Base-by-base conservation (phyloP, 805 yeast species). In the Ogataea glucozyma region DNA sequence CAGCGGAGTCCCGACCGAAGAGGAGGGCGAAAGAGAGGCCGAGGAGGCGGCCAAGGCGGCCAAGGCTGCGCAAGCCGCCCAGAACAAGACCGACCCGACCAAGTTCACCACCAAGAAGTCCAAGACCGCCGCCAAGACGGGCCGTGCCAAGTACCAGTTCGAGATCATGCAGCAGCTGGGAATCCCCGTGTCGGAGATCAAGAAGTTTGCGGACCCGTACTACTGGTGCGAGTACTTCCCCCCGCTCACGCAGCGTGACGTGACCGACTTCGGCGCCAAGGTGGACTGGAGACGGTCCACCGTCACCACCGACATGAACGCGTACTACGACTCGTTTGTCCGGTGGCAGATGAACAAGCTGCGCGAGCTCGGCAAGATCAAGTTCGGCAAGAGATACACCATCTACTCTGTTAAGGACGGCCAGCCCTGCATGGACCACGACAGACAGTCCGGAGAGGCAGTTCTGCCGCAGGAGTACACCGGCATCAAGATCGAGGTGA, bases 341-440 rank as follows among this genome's bases (percentile, higher is more conserved):
- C 81, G 91, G 73, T 93, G 99, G 99, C 96, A 89, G 69, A 87
- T 93, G 81, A 88, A 83, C 69, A 75, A 83, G 62, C 80, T 93
- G 65, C 87, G 81, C 72, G 89, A 79, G 35, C 70, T 76, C 46
- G 96, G 91, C 51, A 91, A 88, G 71, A 89, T 93, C 71, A 93
- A 91, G 73, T 93, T 93, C 57, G 99, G 99, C 67, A 95, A 91
- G 73, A 84, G 99, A 72, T 88, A 89, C 75, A 93, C 99, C 54
- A 88, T 93, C 60, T 93, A 88, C 71, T 90, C 98, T 31, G 96
- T 89, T 64, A 91, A 87, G 71, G 99, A 93, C 69, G 97, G 97
- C 52, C 99, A 93, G 75, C 95, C 99, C 29, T 93, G 99, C 76
- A 90, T 93, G 91, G 99, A 93, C 69, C 99, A 93, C 68, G 99